Conservation (phyloP, 495 filamentous ascomycete genomes). For the Penicillium silybi region DNA sequence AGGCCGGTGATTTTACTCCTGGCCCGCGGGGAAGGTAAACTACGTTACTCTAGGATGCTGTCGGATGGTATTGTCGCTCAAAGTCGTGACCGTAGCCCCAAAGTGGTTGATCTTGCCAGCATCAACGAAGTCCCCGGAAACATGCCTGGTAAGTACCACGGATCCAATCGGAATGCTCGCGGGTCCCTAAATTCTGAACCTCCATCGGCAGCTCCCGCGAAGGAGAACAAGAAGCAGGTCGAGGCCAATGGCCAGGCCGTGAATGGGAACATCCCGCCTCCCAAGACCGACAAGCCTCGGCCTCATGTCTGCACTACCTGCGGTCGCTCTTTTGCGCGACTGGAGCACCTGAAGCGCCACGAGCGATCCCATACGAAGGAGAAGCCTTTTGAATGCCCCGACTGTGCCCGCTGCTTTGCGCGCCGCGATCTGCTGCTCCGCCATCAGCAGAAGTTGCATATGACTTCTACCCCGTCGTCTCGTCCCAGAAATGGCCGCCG, state of each 20-base stretch:
- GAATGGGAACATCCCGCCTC: constrained; percentile 52
- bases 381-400: constrained; percentile 97
- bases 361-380: constrained; percentile 99
- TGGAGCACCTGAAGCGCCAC: constrained; percentile 97
- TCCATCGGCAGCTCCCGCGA: constrained; percentile 19
- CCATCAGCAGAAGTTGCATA: constrained; percentile 98
- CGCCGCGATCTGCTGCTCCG: constrained; percentile 86
- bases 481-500: constrained; percentile 74
- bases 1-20: constrained; percentile 9
- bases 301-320: constrained; percentile 95
- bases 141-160: constrained; percentile 41
- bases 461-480: constrained; percentile 89
- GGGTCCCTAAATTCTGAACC: constrained; percentile 19
- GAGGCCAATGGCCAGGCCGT: constrained; percentile 31
- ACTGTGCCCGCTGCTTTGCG: constrained; percentile 93
- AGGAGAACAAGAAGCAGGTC: constrained; percentile 31
- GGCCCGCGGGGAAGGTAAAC: constrained; percentile 4
- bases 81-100: constrained; percentile 31
- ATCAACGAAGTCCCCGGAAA: constrained; percentile 44
- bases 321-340: constrained; percentile 83
- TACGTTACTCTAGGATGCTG: constrained; percentile 29
- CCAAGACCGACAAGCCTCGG: constrained; percentile 95
- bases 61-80: constrained; percentile 41
- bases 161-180: background rate
- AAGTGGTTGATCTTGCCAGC: constrained; percentile 42